phyloP scores from a whole-genome alignment of 2,329 filamentous ascomycete species.

The Cytospora paraplurivora region DNA sequence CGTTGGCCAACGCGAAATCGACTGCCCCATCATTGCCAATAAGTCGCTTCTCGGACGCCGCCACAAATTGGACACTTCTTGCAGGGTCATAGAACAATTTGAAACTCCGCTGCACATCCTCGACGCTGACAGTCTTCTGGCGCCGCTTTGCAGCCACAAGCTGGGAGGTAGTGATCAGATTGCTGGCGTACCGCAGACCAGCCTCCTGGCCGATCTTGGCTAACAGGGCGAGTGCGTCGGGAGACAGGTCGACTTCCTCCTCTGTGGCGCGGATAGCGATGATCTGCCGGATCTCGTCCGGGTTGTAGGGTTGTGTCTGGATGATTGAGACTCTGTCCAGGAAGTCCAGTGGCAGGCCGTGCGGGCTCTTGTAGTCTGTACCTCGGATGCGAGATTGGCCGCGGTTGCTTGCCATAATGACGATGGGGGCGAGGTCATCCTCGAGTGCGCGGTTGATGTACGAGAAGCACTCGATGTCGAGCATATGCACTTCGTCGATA shows the following conservation, averaged over 20 bases:
- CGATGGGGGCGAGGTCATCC: slow-evolving; percentile 90
- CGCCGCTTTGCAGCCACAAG: slow-evolving; percentile 84
- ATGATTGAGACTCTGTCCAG: slow-evolving; percentile 95
- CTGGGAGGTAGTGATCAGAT: slow-evolving; percentile 93
- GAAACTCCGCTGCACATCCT: slow-evolving; percentile 93
- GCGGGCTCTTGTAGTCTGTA: slow-evolving; percentile 89
- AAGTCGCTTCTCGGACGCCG: slow-evolving; percentile 86
- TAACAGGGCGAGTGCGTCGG: slow-evolving; percentile 87
- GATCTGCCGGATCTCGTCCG: slow-evolving; percentile 89
- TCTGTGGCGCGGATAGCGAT: slow-evolving; percentile 90
- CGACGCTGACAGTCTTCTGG: slow-evolving; percentile 78
- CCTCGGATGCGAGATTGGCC: slow-evolving; percentile 90
- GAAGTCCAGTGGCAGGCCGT: slow-evolving; percentile 93
- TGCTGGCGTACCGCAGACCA: slow-evolving; percentile 92
- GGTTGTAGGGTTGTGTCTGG: slow-evolving; percentile 81
- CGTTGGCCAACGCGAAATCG: slow-evolving; percentile 62
- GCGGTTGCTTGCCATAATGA: slow-evolving; percentile 99
- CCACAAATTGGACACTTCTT: slow-evolving; percentile 87
- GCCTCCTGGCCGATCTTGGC: slow-evolving; percentile 96
- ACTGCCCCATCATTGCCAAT: slow-evolving; percentile 86
- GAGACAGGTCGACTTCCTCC: slow-evolving; percentile 89
- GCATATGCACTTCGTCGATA: slow-evolving; percentile 99
- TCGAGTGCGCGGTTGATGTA: slow-evolving; percentile 98
- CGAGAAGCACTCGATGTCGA: slow-evolving; percentile 97
- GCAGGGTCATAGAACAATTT: slow-evolving; percentile 88